Conservation (phyloP, 495 filamentous ascomycete species). For the Lasiosphaeria hispida region DNA sequence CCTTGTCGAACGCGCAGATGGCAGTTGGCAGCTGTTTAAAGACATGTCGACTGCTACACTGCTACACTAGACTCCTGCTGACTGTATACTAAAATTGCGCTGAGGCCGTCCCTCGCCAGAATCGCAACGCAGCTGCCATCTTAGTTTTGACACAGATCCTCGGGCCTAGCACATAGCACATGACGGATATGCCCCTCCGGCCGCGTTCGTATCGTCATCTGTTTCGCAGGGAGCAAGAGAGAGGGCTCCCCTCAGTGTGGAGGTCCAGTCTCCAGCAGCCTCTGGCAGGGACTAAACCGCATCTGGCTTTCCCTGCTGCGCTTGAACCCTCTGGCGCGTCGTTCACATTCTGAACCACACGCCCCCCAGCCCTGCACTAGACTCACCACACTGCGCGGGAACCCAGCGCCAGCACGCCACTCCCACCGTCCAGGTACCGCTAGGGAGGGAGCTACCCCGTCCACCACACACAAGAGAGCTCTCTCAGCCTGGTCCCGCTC, state of each 20-base stretch:
- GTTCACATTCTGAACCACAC: conserved; percentile 1
- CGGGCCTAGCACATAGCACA: background rate
- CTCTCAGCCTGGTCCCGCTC: conserved; percentile 16
- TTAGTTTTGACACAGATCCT: too few species aligned
- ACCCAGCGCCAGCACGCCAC: conserved; percentile 16
- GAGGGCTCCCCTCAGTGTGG: background rate
- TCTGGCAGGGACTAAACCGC: conserved; percentile 17
- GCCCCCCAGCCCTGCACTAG: conserved; percentile 8
- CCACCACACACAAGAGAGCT: background rate
- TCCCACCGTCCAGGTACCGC: conserved; percentile 26
- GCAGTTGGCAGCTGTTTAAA: background rate
- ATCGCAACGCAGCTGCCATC: too few species aligned
- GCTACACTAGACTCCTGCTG: too few species aligned
- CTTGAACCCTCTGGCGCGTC: conserved; percentile 12
- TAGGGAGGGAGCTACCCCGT: background rate
- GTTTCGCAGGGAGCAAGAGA: background rate
- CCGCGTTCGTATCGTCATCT: background rate
- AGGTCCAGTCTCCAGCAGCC: conserved; percentile 3
- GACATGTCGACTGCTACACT: background rate
- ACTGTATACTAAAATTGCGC: too few species aligned
- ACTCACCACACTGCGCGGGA: conserved; percentile 5
- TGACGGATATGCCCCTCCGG: background rate
- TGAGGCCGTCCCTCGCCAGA: background rate
- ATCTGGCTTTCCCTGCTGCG: conserved; percentile 19
- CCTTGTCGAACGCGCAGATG: background rate